Evolutionary conservation across 495 filamentous ascomycete species (phyloP), one percentile per base, ranked within the genome.

Genomic region (Chlorociboria aeruginascens): DNA sequence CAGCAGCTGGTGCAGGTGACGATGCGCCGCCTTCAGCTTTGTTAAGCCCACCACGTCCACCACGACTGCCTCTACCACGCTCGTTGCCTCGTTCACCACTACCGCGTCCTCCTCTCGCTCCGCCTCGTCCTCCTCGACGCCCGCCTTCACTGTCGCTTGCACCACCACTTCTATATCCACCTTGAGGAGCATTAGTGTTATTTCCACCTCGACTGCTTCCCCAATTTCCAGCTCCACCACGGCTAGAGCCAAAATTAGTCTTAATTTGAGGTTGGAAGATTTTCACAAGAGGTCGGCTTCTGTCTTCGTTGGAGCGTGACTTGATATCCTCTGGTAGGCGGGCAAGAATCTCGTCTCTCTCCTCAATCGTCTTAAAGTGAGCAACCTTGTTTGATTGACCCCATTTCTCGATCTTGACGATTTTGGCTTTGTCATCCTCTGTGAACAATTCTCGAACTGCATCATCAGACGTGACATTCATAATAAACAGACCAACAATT

Each of bases 401-500:
- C 67, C 74, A 80, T 55, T 82, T 85, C 42, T 95, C 86, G 37
- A 96, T 74, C 63, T 83, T 81, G 36, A 68, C 46, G 45, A 95
- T 82, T 65, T 89, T 94, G 9, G 69, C 57, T 61, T 78, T 81
- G 60, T 94, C 86, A 51, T 93, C 86, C 10, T 93, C 80, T 4
- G 76, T 62, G 56, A 99, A 86, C 6, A 90, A 70, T 31, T 84
- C 79, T 32, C 82, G 83, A 6, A 83, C 81, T 16, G 82, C 83
- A 25, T 94, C 83, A 45, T 84, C 82, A 43, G 73, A 81, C 39
- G 80, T 81, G 25, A 87, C 76, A 46, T 85, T 85, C 62, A 81
- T 81, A 12, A 97, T 73, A 61, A 95, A 96, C 2, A 99, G 73
- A 16, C 81, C 89, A 49, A 84, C 82, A 57, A 81, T 74, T 25